Percentiles rank a stretch among this genome's conserved stretches.
Evolutionary conservation across 306 rosid genomes (phyloP).

Genomic region (Clitoria ternatea): DNA sequence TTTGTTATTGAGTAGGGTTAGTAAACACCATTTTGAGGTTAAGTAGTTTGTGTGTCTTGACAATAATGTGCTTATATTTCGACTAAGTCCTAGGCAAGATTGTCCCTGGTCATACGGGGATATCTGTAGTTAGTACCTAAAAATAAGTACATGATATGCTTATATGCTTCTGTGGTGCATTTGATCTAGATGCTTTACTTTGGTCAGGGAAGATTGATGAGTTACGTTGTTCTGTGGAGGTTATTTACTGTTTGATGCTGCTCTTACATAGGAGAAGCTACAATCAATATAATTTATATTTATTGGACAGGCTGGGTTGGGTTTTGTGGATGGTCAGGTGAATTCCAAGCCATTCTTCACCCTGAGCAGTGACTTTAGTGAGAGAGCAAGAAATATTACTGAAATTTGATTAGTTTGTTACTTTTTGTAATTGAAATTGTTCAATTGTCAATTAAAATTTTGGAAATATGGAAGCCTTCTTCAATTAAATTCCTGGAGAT

Average conservation of each 20-base stretch:
- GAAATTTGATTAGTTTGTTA: background rate
- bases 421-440: slow-evolving; percentile 1
- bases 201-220: background rate
- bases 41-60: slow-evolving; percentile 2
- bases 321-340: background rate
- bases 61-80: background rate
- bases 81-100: too few relatives aligned
- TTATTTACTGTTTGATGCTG: slow-evolving; percentile 6
- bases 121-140: too few relatives aligned
- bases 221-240: background rate
- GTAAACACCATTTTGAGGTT: slow-evolving; percentile 14
- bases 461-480: background rate
- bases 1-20: slow-evolving; percentile 13
- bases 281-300: background rate
- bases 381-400: background rate
- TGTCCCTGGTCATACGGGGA: too few relatives aligned
- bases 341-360: background rate
- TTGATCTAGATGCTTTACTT: slow-evolving; percentile 4
- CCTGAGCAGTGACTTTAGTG: background rate
- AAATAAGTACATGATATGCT: too few relatives aligned
- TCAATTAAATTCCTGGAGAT: background rate
- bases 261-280: background rate
- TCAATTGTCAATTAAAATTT: background rate
- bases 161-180: background rate
- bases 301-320: slow-evolving; percentile 7